Percentiles rank a stretch among this genome's conserved stretches.
These are phyloP conservation scores for Nasturtium officinale DNA, from an alignment of 345 rosid genomes.

Conservation along the genomic window DNA sequence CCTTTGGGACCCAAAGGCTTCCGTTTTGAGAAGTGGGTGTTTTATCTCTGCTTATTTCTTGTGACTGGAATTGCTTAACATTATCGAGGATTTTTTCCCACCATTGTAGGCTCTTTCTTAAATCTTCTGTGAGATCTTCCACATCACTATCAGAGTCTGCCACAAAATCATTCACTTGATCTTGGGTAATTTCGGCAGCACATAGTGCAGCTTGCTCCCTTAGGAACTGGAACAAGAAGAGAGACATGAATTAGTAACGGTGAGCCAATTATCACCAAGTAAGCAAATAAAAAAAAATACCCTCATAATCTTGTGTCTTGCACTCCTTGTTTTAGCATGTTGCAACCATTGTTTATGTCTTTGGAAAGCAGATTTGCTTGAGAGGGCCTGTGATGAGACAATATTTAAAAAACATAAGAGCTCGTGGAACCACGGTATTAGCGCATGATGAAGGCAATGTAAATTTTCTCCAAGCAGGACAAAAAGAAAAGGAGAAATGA, in stretches of 20 bases:
- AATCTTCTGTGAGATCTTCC: conserved; percentile 57
- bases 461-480: not conserved
- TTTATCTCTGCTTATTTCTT: conserved; percentile 44
- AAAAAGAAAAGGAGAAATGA: conserved; percentile 20
- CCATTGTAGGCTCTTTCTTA: conserved; percentile 53
- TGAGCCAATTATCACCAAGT: conserved; percentile 12
- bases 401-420: conserved; percentile 8
- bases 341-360: conserved; percentile 89
- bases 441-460: conserved; percentile 15
- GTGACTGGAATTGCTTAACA: conserved; percentile 54
- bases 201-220: conserved; percentile 90
- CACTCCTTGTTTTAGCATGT: conserved; percentile 93
- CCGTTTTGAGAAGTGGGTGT: conserved; percentile 47
- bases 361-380: conserved; percentile 88
- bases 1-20: conserved; percentile 60
- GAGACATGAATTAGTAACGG: conserved; percentile 19
- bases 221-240: conserved; percentile 63
- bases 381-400: conserved; percentile 68
- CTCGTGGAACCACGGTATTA: conserved; percentile 2
- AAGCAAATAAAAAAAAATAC: conserved; percentile 41
- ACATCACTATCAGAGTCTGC: conserved; percentile 74
- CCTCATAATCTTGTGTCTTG: conserved; percentile 94
- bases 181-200: conserved; percentile 80
- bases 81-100: conserved; percentile 72
- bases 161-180: conserved; percentile 65